Conservation (phyloP, 2,329 filamentous ascomycete genomes). For the Arachnomyces sp. region DNA sequence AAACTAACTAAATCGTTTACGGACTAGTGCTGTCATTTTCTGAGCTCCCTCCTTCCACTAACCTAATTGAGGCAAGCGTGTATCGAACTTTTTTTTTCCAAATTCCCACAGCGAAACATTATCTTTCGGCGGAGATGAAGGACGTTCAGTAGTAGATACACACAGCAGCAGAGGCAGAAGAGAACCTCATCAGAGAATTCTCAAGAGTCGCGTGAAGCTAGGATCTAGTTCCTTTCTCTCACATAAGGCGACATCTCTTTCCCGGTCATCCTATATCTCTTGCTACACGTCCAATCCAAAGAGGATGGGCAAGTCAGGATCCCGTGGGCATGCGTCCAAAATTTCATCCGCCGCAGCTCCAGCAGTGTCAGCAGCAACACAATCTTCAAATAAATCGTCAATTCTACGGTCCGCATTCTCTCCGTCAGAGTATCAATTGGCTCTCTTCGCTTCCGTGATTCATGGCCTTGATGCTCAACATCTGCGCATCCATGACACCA, state of each 20-base stretch:
- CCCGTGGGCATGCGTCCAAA: constrained; percentile 36
- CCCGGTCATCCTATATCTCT: constrained; percentile 1
- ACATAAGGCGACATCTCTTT: neutral
- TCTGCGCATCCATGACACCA: constrained; percentile 46
- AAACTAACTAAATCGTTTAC: neutral
- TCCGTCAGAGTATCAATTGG: constrained; percentile 44
- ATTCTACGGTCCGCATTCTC: constrained; percentile 45
- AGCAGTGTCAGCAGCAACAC: constrained; percentile 28
- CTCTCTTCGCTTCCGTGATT: constrained; percentile 47
- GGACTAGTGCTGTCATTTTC: neutral
- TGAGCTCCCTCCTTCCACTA: constrained; percentile 2
- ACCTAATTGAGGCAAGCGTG: constrained; percentile 18
- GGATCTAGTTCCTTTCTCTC: constrained; percentile 4
- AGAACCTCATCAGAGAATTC: too few species aligned
- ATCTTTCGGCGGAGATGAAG: neutral
- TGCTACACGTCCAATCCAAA: constrained; percentile 13
- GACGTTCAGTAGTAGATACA: neutral
- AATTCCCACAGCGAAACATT: constrained; percentile 19
- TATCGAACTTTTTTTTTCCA: constrained; percentile 12
- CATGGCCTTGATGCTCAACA: constrained; percentile 47
- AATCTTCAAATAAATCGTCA: constrained; percentile 38
- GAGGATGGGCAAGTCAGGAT: constrained; percentile 41
- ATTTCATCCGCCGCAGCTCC: constrained; percentile 36
- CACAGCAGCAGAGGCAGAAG: too few species aligned
- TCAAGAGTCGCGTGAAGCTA: too few species aligned